Evolutionary conservation across 495 filamentous ascomycete species (phyloP).

Genomic region (Penicillium daleae): DNA sequence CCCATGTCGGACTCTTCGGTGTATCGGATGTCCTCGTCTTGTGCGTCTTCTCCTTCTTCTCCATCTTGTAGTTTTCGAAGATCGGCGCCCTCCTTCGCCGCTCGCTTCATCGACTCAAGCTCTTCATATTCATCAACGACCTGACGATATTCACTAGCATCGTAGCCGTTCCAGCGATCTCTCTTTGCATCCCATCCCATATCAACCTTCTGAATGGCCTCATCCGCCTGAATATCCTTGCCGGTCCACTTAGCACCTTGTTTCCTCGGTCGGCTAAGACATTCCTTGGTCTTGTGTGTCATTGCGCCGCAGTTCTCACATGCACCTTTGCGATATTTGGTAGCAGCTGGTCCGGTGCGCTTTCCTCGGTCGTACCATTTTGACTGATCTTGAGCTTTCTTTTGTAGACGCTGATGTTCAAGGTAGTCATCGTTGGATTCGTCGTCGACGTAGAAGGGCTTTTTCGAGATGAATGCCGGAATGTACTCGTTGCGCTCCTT

Average conservation of each 20-base stretch:
- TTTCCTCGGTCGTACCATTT: slow-evolving; percentile 92
- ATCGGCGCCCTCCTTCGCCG: slow-evolving; percentile 48
- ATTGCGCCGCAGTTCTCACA: slow-evolving; percentile 98
- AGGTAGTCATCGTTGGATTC: slow-evolving; percentile 87
- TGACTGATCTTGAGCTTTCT: slow-evolving; percentile 61
- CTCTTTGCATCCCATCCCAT: slow-evolving; percentile 98
- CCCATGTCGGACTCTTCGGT: slow-evolving; percentile 98
- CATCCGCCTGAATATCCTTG: slow-evolving; percentile 90
- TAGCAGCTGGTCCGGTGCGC: slow-evolving; percentile 79
- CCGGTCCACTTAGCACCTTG: slow-evolving; percentile 92
- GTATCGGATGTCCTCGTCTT: slow-evolving; percentile 73
- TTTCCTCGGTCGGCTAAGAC: slow-evolving; percentile 85
- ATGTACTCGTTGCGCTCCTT: slow-evolving; percentile 98
- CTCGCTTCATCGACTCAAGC: slow-evolving; percentile 77
- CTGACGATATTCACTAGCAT: slow-evolving; percentile 79
- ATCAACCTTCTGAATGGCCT: slow-evolving; percentile 80
- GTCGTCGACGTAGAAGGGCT: slow-evolving; percentile 93
- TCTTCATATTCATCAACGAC: slow-evolving; percentile 89
- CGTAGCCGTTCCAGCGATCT: slow-evolving; percentile 97
- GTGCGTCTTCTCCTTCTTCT: slow-evolving; percentile 58
- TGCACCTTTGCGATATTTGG: slow-evolving; percentile 95
- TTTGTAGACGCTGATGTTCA: slow-evolving; percentile 92
- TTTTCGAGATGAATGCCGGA: slow-evolving; percentile 95
- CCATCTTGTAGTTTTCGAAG: slow-evolving; percentile 52
- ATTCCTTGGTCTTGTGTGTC: slow-evolving; percentile 95